These are phyloP conservation scores for Geotrichum europaeum DNA, from an alignment of 1,139 yeast species.

Conservation along the genomic window DNA sequence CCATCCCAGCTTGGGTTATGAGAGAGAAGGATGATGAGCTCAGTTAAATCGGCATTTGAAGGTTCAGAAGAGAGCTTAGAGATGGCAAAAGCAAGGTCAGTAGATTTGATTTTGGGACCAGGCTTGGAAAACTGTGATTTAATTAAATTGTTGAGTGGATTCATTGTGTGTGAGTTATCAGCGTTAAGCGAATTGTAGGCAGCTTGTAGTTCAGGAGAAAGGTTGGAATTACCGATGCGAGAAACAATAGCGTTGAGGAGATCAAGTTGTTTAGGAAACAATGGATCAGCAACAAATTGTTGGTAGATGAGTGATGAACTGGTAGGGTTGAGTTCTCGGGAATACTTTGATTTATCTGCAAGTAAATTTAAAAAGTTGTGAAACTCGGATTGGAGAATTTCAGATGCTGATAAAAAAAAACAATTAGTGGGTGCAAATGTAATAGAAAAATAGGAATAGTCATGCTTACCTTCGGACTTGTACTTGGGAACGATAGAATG, in stretches of 20 bases:
- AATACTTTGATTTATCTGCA: conserved; percentile 1
- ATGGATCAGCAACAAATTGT: conserved; percentile 2
- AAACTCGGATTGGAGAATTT: conserved; percentile 4
- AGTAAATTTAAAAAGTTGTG: neutral
- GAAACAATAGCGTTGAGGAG: conserved; percentile 7
- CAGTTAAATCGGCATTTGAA: conserved; percentile 15
- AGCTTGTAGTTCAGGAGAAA: conserved; percentile 9
- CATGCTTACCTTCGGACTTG: neutral
- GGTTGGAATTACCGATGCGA: conserved; percentile 7
- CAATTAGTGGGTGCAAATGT: conserved; percentile 13
- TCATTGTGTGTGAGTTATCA: conserved; percentile 8
- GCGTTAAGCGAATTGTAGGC: neutral
- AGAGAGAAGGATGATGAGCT: conserved; percentile 14
- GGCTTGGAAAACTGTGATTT: conserved; percentile 4
- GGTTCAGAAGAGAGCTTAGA: conserved; percentile 5
- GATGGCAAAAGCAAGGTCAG: conserved; percentile 8
- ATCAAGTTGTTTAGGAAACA: neutral
- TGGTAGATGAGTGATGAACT: neutral
- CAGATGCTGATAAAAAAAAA: neutral
- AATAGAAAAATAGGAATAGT: conserved; percentile 1
- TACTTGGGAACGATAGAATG: neutral
- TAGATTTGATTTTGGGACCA: conserved; percentile 1
- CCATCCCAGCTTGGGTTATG: conserved; percentile 15
- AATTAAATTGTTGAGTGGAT: conserved; percentile 8
- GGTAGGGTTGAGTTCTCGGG: neutral